Evolutionary conservation across 345 rosid species (phyloP).

Genomic region (Rhodamnia argentea): DNA sequence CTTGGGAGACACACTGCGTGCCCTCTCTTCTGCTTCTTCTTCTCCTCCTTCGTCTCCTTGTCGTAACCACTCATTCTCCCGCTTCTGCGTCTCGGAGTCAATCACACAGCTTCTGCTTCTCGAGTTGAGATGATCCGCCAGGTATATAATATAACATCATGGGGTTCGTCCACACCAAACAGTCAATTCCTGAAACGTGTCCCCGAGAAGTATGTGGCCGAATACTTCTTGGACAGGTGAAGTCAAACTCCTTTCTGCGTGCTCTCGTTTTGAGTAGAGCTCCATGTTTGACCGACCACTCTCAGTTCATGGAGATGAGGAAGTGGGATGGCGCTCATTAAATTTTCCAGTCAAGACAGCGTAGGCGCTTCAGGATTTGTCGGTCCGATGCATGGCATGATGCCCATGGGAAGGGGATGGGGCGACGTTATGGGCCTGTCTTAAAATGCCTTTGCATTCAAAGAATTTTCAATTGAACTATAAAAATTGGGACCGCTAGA

Average conservation of each 20-base stretch:
- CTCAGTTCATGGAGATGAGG: too few relatives aligned
- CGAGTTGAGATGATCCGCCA: not conserved
- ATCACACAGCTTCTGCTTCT: not conserved
- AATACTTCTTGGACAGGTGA: not conserved
- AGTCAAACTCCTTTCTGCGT: not conserved
- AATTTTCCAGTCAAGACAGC: too few relatives aligned
- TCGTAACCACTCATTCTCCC: not conserved
- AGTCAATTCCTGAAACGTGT: not conserved
- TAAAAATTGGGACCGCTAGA: too few relatives aligned
- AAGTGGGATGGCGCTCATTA: too few relatives aligned
- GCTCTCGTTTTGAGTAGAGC: not conserved
- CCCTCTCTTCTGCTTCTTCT: not conserved
- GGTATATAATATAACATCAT: too few relatives aligned
- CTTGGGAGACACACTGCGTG: conserved; percentile 10
- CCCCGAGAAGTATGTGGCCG: not conserved
- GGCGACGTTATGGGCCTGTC: too few relatives aligned
- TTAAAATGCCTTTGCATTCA: too few relatives aligned
- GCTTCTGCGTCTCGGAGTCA: not conserved
- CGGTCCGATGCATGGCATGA: too few relatives aligned
- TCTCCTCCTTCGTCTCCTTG: not conserved
- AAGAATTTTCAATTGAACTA: too few relatives aligned
- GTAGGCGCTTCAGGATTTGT: too few relatives aligned
- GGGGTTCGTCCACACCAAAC: not conserved
- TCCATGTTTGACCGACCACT: not conserved
- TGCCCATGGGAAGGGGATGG: not conserved